phyloP scores from a whole-genome alignment of 192 early-diverging fungal species.

The Dimargaris cristalligena region DNA sequence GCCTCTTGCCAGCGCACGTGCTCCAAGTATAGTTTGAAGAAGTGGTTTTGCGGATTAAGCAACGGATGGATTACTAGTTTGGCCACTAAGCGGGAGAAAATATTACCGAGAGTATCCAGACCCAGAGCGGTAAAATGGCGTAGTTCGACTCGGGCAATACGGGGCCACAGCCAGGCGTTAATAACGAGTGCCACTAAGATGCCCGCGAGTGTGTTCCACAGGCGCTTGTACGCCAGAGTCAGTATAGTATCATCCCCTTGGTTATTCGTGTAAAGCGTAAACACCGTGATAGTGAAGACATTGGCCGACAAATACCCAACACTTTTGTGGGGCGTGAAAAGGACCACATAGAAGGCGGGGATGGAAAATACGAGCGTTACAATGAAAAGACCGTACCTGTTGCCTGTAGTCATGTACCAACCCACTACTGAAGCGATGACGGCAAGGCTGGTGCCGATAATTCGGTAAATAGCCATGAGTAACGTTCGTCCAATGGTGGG shows the following conservation, averaged over 20 bases:
- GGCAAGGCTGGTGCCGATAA: background rate
- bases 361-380: background rate
- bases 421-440: background rate
- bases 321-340: background rate
- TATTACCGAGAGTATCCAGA: background rate
- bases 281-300: background rate
- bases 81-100: background rate
- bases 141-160: background rate
- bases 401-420: background rate
- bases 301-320: background rate
- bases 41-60: background rate
- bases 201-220: background rate
- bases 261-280: background rate
- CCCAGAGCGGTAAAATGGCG: background rate
- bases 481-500: background rate
- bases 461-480: background rate
- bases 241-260: background rate
- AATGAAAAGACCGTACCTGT: background rate
- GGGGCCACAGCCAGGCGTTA: background rate
- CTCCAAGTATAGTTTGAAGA: background rate
- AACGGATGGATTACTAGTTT: background rate
- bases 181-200: background rate
- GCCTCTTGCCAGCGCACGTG: background rate
- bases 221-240: background rate
- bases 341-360: background rate